Evolutionary conservation across 2,329 filamentous ascomycete species (phyloP), one percentile per base, ranked within the genome.

Genomic region (Fusarium agapanthi): DNA sequence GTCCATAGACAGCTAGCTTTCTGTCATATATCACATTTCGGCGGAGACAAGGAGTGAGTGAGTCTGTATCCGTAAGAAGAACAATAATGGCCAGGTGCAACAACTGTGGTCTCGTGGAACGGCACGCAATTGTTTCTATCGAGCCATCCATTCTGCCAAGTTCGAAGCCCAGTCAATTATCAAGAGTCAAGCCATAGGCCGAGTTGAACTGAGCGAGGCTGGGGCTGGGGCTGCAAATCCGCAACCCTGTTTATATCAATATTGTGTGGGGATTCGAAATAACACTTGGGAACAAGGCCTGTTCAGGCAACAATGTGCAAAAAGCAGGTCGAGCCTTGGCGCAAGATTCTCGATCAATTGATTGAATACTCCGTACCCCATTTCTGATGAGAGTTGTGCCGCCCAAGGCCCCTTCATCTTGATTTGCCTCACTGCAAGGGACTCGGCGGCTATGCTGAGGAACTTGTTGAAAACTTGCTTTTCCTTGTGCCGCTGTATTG

Each of bases 21-120:
- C 41, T 59, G 48, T 73, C 71, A 69, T 60, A 61, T 74, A 24
- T 74, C 71, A 74, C 43, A 58, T 72, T 74, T 66, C 20, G 24
- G 26, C 6, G 41, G 54, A 30, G 24, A 40, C 62, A 68, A 34
- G 32, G 32, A 34, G 32, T 54, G 51, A 64, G 57, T 35, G 50
- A 60, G 34, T 30, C 50, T 26, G 37, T 55, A 43, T 30, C 50
- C 26, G 37, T 55, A 43, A 64, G 45, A 61, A 64, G 44, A 53
- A 41, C 43, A 60, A 69, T 48, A 69, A 65, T 53, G 54, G n/a
- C 20, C 28, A 55, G 41, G 44, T 47, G 53, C n/a, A 62, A 54
- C 38, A 45, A 55, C 26, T 48, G 66, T 71, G 57, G 20, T n/a
- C 50, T 40, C 35, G 50, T 54, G 15, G 48, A 67, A 45, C 55